Evolutionary conservation across 2,329 filamentous ascomycete genomes (phyloP), one percentile per base, ranked within the genome.

Genomic region (Aspergillus sp.): DNA sequence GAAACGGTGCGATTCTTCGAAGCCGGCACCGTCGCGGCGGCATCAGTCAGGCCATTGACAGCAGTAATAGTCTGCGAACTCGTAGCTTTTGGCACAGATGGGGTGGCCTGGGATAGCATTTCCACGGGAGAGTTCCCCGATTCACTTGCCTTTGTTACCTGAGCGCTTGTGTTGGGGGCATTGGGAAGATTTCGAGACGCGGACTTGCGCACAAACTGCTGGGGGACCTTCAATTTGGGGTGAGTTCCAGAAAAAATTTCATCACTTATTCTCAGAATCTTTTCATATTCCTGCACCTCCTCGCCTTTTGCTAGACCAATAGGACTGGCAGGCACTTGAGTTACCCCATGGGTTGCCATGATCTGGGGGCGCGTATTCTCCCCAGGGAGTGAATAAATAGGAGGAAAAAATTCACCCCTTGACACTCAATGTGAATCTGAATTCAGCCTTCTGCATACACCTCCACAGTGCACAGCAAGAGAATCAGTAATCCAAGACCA

Each of bases 181-280:
- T 63, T 58, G 44, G 64, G 63, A 45, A 55, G 57, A 53, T 55
- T 63, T 55, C 61, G 66, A 47, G 60, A 57, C 46, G 57, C 59
- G 29, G 63, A 49, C 52, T 67, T 70, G 62, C 68, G 69, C 57
- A 73, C 60, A 57, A 77, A 73, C 65, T 76, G 71, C 56, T 73
- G 65, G 55, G 78, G 75, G 52, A 82, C 73, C 60, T 75, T 80
- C 62, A 82, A 73, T 58, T 74, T 74, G 54, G 78, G 76, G 61
- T 74, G 72, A 59, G 77, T 81, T 62, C 90, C 89, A 65, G 86
- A 80, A 63, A 93, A 75, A 57, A 97, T 79, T 57, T 82, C 77
- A 73, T 95, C 86, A 68, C 83, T 84, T 67, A 97, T 82, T 57
- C 76, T 80, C 61, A 94, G 66, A 60, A 97, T 86, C 70, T 84